phyloP scores from a whole-genome alignment of 345 rosid species.

The Gossypium arboreum region DNA sequence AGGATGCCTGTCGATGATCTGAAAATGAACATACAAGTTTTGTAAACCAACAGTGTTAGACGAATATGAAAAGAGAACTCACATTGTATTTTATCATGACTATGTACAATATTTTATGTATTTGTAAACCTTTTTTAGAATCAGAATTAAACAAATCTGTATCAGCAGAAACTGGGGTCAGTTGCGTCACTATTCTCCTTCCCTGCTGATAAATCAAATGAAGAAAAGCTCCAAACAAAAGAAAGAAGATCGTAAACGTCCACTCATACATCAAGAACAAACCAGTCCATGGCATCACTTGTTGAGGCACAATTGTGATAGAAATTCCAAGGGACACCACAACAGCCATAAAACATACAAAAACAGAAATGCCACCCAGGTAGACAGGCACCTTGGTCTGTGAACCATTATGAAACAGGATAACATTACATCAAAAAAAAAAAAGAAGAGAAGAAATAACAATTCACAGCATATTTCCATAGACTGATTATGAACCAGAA shows the following conservation, averaged over 20 bases:
- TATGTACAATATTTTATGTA: background rate
- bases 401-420: slow-evolving; percentile 46
- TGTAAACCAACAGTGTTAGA: background rate
- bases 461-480: background rate
- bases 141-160: slow-evolving; percentile 48
- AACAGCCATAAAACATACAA: slow-evolving; percentile 46
- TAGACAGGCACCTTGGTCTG: slow-evolving; percentile 57
- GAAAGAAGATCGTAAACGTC: slow-evolving; percentile 67
- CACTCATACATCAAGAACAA: slow-evolving; percentile 79
- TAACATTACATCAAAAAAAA: slow-evolving; percentile 19
- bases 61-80: background rate
- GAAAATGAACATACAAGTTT: slow-evolving; percentile 16
- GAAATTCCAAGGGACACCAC: slow-evolving; percentile 56
- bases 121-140: slow-evolving; percentile 67
- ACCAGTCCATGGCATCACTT: slow-evolving; percentile 92
- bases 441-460: slow-evolving; percentile 2
- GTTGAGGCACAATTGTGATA: slow-evolving; percentile 66
- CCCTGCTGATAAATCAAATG: slow-evolving; percentile 58
- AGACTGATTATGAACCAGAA: background rate
- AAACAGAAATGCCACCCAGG: slow-evolving; percentile 62
- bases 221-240: slow-evolving; percentile 64
- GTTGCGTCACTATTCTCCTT: slow-evolving; percentile 48
- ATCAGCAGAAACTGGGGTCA: slow-evolving; percentile 36
- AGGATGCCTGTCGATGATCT: slow-evolving; percentile 66
- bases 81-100: background rate